A percentile compares a stretch with the other conserved stretches of the same genome.
Conservation (phyloP, 371 early-diverging fungal genomes). For the Chytridiales sp. region DNA sequence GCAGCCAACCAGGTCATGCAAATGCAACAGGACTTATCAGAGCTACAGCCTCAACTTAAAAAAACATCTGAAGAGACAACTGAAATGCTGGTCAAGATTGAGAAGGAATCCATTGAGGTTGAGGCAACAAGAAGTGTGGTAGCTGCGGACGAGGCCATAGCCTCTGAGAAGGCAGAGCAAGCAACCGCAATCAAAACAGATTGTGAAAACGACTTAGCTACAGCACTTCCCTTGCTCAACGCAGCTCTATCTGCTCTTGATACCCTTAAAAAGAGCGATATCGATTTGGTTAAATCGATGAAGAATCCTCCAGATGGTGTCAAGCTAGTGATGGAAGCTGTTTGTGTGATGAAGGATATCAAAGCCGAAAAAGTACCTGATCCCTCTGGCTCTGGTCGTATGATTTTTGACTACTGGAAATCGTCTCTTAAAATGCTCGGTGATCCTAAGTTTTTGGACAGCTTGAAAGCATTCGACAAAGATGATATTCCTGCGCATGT, state of each 20-base stretch:
- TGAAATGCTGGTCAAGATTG: slow-evolving; percentile 54
- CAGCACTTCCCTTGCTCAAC: slow-evolving; percentile 55
- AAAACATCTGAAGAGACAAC: slow-evolving; percentile 57
- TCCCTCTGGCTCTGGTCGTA: slow-evolving; percentile 56
- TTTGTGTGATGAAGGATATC: slow-evolving; percentile 61
- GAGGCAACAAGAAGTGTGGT: slow-evolving; percentile 53
- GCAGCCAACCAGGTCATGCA: slow-evolving; percentile 54
- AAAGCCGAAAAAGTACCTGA: slow-evolving; percentile 59
- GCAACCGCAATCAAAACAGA: slow-evolving; percentile 54
- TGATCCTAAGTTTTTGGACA: slow-evolving; percentile 53
- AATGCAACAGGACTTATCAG: slow-evolving; percentile 54
- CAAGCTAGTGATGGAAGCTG: slow-evolving; percentile 62
- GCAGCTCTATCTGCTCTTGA: slow-evolving; percentile 55
- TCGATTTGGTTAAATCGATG: slow-evolving; percentile 63
- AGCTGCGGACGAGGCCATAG: slow-evolving; percentile 55
- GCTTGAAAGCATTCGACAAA: slow-evolving; percentile 51
- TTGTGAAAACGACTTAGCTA: slow-evolving; percentile 54
- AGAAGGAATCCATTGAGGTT: slow-evolving; percentile 56
- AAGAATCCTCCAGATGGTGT: slow-evolving; percentile 64
- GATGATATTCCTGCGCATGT: slow-evolving; percentile 52
- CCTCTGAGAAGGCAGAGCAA: slow-evolving; percentile 50
- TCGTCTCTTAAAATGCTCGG: slow-evolving; percentile 53
- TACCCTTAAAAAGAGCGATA: slow-evolving; percentile 57
- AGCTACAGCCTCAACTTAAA: slow-evolving; percentile 54
- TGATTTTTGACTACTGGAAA: slow-evolving; percentile 61